Evolutionary conservation across 257 asterid species (phyloP), one percentile per base, ranked within the genome.

Genomic region (Nicotiana tomentosiformis): DNA sequence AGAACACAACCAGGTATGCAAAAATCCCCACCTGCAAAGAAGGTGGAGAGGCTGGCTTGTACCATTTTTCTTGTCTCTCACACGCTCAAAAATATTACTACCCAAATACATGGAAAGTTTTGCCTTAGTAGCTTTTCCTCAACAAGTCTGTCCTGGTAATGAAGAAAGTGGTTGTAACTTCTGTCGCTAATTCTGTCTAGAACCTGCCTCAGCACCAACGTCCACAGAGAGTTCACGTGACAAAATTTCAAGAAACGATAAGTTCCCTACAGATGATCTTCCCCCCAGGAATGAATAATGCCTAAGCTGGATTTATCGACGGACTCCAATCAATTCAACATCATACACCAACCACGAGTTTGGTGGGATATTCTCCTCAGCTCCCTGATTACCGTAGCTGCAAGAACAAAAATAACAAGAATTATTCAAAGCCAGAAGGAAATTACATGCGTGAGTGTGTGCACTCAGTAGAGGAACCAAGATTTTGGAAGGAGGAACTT

Each of bases 331-430:
- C 90, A 95, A 89, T 84, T 94, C 95, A 55, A 95, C 76, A 53
- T 95, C 98, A 66, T 88, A 95, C 78, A 90, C 90, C 84, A 95
- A 86, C 99, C 98, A 94, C 12, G 99, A 91, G 89, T 93, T 90
- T 20, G 99, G 99, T 12, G 98, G 98, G 58, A 92, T 80, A 60
- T 88, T 83, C 77, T 92, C 94, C 49, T 88, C 95, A 12, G 46
- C 60, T 66, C 83, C 94, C 23, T 49, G 33, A 62, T 83, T 86
- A 80, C 96, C 94, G 14, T 82, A 91, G 61, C 99, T 95, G 95
- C 90, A 89, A 37, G 88, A 84, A 69, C 32, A 61, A 83, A 64
- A 43, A 43, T 65, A 68, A 32, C 65, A 65, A 49, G 43, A 17
- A 39, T 70, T 37, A 80, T 80, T 33, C 78, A 20, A 64, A 49